Percentiles rank a stretch among this genome's conserved stretches.
Conservation (phyloP, 768 basidiomycete species). For the Boletus sp. region DNA sequence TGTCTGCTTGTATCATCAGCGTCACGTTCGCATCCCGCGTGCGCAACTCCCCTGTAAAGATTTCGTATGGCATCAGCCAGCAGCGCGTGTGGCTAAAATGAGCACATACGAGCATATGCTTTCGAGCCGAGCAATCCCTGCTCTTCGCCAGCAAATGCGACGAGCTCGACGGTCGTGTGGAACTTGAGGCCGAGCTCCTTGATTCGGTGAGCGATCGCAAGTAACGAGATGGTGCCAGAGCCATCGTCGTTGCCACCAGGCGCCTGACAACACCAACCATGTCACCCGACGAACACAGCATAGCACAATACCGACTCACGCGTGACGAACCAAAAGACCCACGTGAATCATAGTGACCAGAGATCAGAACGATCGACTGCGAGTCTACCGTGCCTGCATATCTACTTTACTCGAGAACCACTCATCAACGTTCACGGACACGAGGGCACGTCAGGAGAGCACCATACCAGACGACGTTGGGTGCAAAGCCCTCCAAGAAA, state of each 20-base stretch:
- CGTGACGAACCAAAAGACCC: slow-evolving; percentile 81
- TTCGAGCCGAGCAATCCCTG: slow-evolving; percentile 80
- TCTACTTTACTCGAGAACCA: slow-evolving; percentile 33
- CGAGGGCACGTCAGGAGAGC: not conserved
- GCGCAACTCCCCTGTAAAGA: slow-evolving; percentile 52
- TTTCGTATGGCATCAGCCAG: not conserved
- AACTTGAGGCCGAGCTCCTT: slow-evolving; percentile 63
- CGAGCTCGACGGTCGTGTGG: slow-evolving; percentile 73
- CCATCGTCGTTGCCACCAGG: slow-evolving; percentile 64
- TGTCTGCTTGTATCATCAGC: slow-evolving; percentile 88
- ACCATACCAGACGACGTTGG: slow-evolving; percentile 80
- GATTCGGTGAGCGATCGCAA: slow-evolving; percentile 78
- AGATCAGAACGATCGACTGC: slow-evolving; percentile 67
- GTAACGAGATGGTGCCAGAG: slow-evolving; percentile 63
- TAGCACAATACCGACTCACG: slow-evolving; percentile 14
- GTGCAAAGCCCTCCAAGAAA: slow-evolving; percentile 74
- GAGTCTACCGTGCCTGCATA: slow-evolving; percentile 45
- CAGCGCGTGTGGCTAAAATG: not conserved
- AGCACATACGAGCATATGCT: slow-evolving; percentile 70
- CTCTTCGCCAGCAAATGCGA: slow-evolving; percentile 88
- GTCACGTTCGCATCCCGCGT: slow-evolving; percentile 60
- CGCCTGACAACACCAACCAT: slow-evolving; percentile 15
- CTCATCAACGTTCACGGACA: not conserved
- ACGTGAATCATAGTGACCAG: slow-evolving; percentile 88
- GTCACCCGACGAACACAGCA: not conserved